phyloP scores from a whole-genome alignment of 192 early-diverging fungal species.

The Helicostylum pulchrum region DNA sequence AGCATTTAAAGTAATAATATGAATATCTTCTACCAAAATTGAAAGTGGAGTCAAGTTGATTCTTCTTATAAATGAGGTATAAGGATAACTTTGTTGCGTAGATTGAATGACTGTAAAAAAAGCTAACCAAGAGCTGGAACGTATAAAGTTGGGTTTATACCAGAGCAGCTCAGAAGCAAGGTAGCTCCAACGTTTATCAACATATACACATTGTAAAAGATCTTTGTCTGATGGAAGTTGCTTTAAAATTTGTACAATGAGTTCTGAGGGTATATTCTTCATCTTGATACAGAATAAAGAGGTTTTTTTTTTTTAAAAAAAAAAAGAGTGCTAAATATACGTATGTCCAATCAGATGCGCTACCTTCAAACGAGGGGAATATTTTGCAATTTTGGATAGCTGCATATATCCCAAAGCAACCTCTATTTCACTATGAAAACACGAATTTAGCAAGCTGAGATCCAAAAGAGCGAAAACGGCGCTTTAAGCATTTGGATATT shows the following conservation, averaged over 20 bases:
- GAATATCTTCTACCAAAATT: conserved; percentile 39
- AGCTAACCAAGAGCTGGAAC: conserved; percentile 23
- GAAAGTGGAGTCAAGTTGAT: conserved; percentile 54
- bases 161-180: conserved; percentile 53
- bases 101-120: conserved; percentile 20
- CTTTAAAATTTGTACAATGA: conserved; percentile 49
- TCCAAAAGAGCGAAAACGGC: too few species aligned
- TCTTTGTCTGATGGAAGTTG: conserved; percentile 41
- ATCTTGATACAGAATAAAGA: conserved; percentile 1
- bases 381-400: too few species aligned
- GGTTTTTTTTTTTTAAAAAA: neutral
- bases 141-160: conserved; percentile 44
- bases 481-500: too few species aligned
- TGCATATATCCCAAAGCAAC: too few species aligned
- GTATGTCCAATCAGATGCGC: too few species aligned
- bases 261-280: conserved; percentile 43
- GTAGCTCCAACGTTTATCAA: conserved; percentile 53
- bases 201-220: conserved; percentile 43
- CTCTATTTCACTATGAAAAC: too few species aligned
- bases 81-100: conserved; percentile 28
- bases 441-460: too few species aligned
- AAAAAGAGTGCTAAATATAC: too few species aligned
- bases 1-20: conserved; percentile 28
- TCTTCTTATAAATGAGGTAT: conserved; percentile 49
- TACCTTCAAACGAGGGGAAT: too few species aligned